Evolutionary conservation across 75 land plant genomes (phyloP).

Genomic region (Azolla pinnata): DNA sequence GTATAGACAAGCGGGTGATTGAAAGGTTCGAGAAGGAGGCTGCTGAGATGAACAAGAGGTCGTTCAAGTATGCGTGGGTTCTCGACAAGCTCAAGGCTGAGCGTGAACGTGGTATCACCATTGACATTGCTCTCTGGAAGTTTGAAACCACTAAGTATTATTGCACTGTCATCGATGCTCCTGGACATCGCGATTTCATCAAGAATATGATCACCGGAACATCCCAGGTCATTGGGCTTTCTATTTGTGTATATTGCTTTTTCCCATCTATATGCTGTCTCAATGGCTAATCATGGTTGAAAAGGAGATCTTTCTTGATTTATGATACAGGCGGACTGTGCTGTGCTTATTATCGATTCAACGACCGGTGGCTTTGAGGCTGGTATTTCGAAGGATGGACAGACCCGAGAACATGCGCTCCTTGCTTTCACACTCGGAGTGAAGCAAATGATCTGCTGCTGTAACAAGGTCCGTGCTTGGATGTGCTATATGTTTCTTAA

Average conservation of each 20-base stretch:
- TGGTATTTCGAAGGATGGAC: slow-evolving; percentile 40
- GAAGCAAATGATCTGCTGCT: slow-evolving; percentile 42
- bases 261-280: background rate
- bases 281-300: background rate
- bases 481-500: too few relatives aligned
- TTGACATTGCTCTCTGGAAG: too few relatives aligned
- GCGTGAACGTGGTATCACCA: too few relatives aligned
- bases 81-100: too few relatives aligned
- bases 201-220: slow-evolving; percentile 47
- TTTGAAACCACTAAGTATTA: too few relatives aligned
- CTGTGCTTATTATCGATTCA: slow-evolving; percentile 34
- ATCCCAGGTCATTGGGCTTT: slow-evolving; percentile 14
- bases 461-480: too few relatives aligned
- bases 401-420: slow-evolving; percentile 38
- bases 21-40: slow-evolving; percentile 48
- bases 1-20: slow-evolving; percentile 48
- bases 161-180: too few relatives aligned
- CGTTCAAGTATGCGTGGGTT: too few relatives aligned
- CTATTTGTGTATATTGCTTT: background rate
- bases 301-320: background rate
- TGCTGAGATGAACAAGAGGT: slow-evolving; percentile 48
- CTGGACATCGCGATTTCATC: too few relatives aligned
- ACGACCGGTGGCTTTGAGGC: slow-evolving; percentile 44
- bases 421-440: slow-evolving; percentile 39
- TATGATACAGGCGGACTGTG: slow-evolving; percentile 30